Evolutionary conservation across 306 rosid species (phyloP).

Genomic region (Psophocarpus tetragonolobus): DNA sequence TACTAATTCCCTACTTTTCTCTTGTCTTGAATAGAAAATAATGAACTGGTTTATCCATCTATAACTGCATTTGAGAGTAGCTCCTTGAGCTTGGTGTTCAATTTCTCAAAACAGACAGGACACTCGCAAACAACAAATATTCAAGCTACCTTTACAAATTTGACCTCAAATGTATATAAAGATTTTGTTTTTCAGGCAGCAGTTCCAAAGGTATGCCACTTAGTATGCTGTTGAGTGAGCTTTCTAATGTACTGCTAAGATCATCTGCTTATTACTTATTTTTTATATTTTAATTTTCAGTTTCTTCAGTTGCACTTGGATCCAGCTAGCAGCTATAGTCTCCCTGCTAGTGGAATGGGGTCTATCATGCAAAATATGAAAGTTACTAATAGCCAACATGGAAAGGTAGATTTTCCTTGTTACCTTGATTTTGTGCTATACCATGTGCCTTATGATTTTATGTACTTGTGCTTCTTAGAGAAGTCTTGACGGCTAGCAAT

Average conservation of each 20-base stretch:
- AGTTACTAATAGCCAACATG: slow-evolving; percentile 79
- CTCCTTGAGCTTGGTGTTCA: slow-evolving; percentile 61
- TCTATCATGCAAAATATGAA: slow-evolving; percentile 62
- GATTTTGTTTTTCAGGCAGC: slow-evolving; percentile 92
- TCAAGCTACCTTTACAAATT: slow-evolving; percentile 69
- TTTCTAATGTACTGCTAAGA: slow-evolving; percentile 5
- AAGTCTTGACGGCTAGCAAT: slow-evolving; percentile 28
- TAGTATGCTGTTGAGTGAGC: background rate
- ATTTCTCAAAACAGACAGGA: slow-evolving; percentile 71
- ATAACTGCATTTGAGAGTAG: slow-evolving; percentile 76
- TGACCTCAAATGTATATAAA: slow-evolving; percentile 53
- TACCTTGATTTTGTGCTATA: background rate
- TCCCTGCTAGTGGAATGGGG: slow-evolving; percentile 65
- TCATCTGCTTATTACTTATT: background rate
- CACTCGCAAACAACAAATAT: slow-evolving; percentile 65
- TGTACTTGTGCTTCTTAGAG: background rate
- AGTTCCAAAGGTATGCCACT: slow-evolving; percentile 77
- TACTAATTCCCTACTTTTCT: slow-evolving; percentile 21
- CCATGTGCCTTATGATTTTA: slow-evolving; percentile 9
- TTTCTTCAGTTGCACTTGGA: slow-evolving; percentile 88
- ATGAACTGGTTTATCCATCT: slow-evolving; percentile 70
- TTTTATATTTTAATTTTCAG: slow-evolving; percentile 48
- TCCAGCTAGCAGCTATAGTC: slow-evolving; percentile 72
- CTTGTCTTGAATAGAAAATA: slow-evolving; percentile 47
- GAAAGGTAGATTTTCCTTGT: slow-evolving; percentile 61